Percentiles rank a stretch among this genome's conserved stretches.
These are phyloP conservation scores for Huntiella abstrusa DNA, from an alignment of 2,329 filamentous ascomycete genomes.

Conservation along the genomic window DNA sequence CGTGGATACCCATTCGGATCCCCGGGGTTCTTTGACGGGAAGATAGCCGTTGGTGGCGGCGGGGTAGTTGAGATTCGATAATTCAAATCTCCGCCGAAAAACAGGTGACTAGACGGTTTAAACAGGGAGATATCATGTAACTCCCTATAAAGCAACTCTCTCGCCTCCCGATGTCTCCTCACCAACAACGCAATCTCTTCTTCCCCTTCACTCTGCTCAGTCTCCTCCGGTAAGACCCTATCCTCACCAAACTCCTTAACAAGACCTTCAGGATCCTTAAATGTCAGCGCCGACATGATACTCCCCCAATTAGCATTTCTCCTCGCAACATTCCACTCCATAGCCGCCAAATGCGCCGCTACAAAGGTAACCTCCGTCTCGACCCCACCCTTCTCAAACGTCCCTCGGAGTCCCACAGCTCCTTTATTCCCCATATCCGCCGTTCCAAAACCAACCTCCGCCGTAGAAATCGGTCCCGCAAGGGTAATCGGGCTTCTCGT, in stretches of 20 bases:
- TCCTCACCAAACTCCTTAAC: conserved; percentile 13
- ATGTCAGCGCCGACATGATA: conserved; percentile 65
- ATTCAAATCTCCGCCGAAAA: conserved; percentile 84
- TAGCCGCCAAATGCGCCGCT: conserved; percentile 71
- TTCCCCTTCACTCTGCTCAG: conserved; percentile 13
- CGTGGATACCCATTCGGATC: conserved; percentile 42
- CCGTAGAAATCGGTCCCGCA: conserved; percentile 44
- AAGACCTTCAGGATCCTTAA: conserved; percentile 35
- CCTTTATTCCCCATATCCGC: conserved; percentile 93
- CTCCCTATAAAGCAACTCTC: conserved; percentile 22
- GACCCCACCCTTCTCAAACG: conserved; percentile 26
- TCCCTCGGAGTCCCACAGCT: conserved; percentile 59
- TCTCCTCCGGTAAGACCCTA: background rate
- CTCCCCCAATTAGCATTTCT: conserved; percentile 79
- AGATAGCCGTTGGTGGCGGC: conserved; percentile 42
- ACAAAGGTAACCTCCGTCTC: conserved; percentile 63
- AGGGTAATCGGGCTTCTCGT: conserved; percentile 45
- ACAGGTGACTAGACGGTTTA: conserved; percentile 55
- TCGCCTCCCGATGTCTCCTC: conserved; percentile 19
- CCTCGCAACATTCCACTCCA: conserved; percentile 57
- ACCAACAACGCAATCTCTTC: conserved; percentile 16
- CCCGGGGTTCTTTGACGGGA: conserved; percentile 38
- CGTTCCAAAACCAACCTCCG: conserved; percentile 66
- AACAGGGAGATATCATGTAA: conserved; percentile 47
- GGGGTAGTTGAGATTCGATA: conserved; percentile 61